Percentiles rank a stretch among this genome's conserved stretches.
phyloP scores from a whole-genome alignment of 179 eudicot genomes.

The Heliamphora pulchella region DNA sequence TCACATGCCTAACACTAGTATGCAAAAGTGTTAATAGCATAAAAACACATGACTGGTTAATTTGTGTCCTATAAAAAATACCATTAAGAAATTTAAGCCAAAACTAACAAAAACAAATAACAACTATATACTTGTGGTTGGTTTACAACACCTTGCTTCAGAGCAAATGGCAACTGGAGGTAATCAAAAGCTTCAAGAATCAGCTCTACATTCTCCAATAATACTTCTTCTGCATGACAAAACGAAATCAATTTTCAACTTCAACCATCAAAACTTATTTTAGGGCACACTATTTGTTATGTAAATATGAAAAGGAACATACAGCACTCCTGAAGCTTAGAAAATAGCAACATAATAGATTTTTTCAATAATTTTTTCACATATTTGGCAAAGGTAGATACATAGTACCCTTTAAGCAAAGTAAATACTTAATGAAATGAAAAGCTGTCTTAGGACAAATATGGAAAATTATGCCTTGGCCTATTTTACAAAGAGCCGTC shows the following conservation, averaged over 20 bases:
- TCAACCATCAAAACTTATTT: neutral
- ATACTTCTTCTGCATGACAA: slow-evolving; percentile 70
- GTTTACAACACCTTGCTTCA: slow-evolving; percentile 54
- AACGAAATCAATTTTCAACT: slow-evolving; percentile 6
- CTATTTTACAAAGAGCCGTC: neutral
- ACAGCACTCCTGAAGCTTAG: neutral
- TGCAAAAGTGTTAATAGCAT: neutral
- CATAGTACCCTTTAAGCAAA: neutral
- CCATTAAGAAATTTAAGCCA: neutral
- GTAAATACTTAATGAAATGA: too few relatives aligned
- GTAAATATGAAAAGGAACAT: neutral
- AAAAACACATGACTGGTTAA: neutral
- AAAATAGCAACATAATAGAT: neutral
- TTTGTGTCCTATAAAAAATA: neutral
- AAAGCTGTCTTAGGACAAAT: neutral
- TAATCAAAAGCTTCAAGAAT: slow-evolving; percentile 96
- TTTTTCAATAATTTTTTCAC: neutral
- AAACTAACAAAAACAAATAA: neutral
- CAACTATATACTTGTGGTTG: neutral
- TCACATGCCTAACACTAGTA: too few relatives aligned
- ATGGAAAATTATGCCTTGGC: neutral
- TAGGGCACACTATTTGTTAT: neutral
- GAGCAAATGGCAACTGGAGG: slow-evolving; percentile 85
- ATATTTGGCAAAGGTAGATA: slow-evolving; percentile 3
- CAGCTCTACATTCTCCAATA: slow-evolving; percentile 82